phyloP scores from a whole-genome alignment of 306 rosid genomes.

The Gillenia trifoliata region DNA sequence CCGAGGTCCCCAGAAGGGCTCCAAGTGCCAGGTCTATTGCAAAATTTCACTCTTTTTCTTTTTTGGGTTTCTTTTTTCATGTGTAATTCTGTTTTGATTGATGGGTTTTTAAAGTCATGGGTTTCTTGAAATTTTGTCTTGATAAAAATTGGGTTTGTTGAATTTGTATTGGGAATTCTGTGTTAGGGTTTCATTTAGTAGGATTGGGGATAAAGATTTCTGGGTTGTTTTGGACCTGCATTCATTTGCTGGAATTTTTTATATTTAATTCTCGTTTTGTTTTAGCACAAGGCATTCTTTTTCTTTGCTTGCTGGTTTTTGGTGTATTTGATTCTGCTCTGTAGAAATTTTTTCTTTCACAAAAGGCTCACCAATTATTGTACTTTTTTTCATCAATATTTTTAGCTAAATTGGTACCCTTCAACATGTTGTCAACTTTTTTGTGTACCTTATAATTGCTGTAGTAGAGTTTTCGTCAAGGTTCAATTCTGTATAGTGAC shows the following conservation, averaged over 20 bases:
- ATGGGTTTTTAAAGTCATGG: neutral
- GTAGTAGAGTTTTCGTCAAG: neutral
- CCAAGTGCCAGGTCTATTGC: conserved; percentile 85
- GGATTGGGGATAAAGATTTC: conserved; percentile 1
- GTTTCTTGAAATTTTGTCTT: neutral
- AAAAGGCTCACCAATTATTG: conserved; percentile 1
- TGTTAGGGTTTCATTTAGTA: neutral
- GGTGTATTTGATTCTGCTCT: neutral
- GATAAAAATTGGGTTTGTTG: neutral
- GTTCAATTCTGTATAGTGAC: neutral
- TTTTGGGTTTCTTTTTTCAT: neutral
- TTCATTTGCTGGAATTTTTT: neutral
- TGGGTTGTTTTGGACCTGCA: neutral
- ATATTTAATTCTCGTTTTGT: neutral
- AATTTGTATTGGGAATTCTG: neutral
- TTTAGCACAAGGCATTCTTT: neutral
- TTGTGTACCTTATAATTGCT: neutral
- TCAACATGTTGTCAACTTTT: neutral
- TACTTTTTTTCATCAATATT: neutral
- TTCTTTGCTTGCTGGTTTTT: conserved; percentile 5
- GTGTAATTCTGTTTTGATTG: neutral
- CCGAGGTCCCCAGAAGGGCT: conserved; percentile 83
- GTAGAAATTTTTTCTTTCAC: neutral
- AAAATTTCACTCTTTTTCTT: neutral
- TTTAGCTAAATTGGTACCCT: neutral